Evolutionary conservation across 192 early-diverging fungal species (phyloP).

Genomic region (Cetraspora pellucida): DNA sequence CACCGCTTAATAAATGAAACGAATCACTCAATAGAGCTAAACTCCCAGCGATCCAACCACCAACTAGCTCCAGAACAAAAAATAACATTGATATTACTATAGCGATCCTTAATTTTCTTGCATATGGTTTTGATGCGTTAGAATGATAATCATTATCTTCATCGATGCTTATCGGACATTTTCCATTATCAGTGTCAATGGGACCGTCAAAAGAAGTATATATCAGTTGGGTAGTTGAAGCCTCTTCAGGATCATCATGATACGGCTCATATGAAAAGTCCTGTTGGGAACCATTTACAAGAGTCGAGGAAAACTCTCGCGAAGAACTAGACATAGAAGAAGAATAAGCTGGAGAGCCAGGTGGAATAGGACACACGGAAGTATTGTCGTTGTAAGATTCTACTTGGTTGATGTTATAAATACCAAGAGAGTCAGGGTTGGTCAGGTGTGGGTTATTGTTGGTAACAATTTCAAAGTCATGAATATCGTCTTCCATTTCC

Average conservation of each 20-base stretch:
- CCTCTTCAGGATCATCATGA: slow-evolving; percentile 2
- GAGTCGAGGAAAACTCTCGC: no score
- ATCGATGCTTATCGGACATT: neutral
- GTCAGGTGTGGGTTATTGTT: no score
- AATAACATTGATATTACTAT: slow-evolving; percentile 59
- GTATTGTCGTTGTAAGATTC: no score
- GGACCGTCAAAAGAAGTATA: slow-evolving; percentile 26
- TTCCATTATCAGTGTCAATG: neutral
- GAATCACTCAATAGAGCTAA: slow-evolving; percentile 76
- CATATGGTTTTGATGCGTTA: neutral
- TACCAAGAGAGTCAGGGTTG: no score
- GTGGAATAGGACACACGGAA: no score
- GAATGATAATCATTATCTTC: neutral
- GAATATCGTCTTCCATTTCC: no score
- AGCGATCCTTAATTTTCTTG: slow-evolving; percentile 47
- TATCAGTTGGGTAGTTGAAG: slow-evolving; percentile 2
- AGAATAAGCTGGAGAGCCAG: no score
- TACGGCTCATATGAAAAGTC: neutral
- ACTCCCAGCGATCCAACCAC: slow-evolving; percentile 62
- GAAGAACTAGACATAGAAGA: no score
- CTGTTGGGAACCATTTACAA: no score
- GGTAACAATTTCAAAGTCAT: no score
- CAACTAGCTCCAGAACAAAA: slow-evolving; percentile 67
- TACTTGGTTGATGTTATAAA: no score
- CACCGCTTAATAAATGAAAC: slow-evolving; percentile 76